Evolutionary conservation across 2,329 filamentous ascomycete species (phyloP), one percentile per base, ranked within the genome.

Genomic region (Xylaria hypoxylon): DNA sequence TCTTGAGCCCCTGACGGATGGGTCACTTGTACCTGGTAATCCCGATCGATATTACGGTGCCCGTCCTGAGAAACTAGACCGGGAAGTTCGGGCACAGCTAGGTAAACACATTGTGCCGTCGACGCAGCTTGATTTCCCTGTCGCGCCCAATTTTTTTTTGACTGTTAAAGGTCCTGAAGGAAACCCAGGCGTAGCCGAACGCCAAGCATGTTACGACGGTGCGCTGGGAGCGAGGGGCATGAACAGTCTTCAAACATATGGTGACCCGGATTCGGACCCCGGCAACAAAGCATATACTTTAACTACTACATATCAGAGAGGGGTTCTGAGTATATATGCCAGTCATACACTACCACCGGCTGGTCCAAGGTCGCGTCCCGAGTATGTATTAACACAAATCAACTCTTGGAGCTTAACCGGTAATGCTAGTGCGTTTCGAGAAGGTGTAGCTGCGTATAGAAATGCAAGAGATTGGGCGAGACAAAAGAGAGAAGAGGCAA

Each of bases 141-240:
- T 71, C 17, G 65, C 48, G 4, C 69, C 69, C 0, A 74, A 73
- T 44, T 72, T 74, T 42, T 62, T 59, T 57, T 40, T 70, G 1
- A 40, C 31, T 17, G 45, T n/a, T 2, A 70, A 70, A 56, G 56
- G 65, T 2, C 55, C 71, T 7, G 69, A 76, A 68, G 74, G 74
- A 51, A 67, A 68, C 28, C 2, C 56, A 24, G 69, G 48, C 7
- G 76, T 77, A 22, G 75, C 72, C 33, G 61, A 31, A 55, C 65
- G 68, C 51, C 75, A 78, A 58, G 76, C 73, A 62, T 73, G 63
- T 45, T 78, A 79, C 60, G 74, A 79, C 66, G 74, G 77, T 35
- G 76, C 77, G 56, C 51, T 67, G 17, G 76, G 77, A 55, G 75
- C 75, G 38, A 74, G 77, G 50, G 78, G 66, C 13, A 78, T 79